Conservation (phyloP, 1,284 basidiomycete species). For the Macrocystidia cucumis region DNA sequence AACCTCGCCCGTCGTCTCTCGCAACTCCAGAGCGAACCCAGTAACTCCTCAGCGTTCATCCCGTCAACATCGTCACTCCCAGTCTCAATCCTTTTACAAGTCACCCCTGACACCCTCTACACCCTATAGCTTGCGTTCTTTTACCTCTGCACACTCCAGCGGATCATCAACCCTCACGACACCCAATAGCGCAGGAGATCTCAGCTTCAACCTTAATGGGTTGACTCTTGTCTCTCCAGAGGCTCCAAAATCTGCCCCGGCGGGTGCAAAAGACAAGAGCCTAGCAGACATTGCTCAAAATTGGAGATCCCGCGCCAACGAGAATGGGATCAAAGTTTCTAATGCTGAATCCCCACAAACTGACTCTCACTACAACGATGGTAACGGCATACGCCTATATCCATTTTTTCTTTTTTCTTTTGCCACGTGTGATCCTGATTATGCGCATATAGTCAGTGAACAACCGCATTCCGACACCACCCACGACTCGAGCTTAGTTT, state of each 20-base stretch:
- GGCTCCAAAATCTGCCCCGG: slow-evolving; percentile 18
- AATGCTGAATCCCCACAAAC: slow-evolving; percentile 24
- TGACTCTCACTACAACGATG: slow-evolving; percentile 45
- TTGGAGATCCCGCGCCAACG: slow-evolving; percentile 65
- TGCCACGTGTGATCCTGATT: slow-evolving; percentile 13
- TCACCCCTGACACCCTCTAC: slow-evolving; percentile 35
- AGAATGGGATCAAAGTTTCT: slow-evolving; percentile 63
- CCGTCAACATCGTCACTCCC: slow-evolving; percentile 23
- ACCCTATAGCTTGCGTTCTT: slow-evolving; percentile 59
- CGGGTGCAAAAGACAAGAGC: slow-evolving; percentile 28
- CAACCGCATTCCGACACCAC: slow-evolving; percentile 32
- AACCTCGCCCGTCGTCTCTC: slow-evolving; percentile 31
- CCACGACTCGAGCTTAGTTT: slow-evolving; percentile 31
- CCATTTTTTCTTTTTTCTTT: slow-evolving; percentile 13
- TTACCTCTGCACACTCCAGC: slow-evolving; percentile 40
- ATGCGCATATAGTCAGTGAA: slow-evolving; percentile 39
- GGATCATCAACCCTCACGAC: slow-evolving; percentile 47
- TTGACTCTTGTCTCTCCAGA: slow-evolving; percentile 29
- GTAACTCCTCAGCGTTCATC: slow-evolving; percentile 32
- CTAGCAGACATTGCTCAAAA: slow-evolving; percentile 57
- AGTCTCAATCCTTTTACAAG: slow-evolving; percentile 26
- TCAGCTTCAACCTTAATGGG: slow-evolving; percentile 26
- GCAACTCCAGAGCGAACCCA: slow-evolving; percentile 27
- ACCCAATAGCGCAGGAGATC: slow-evolving; percentile 25
- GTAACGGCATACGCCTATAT: slow-evolving; percentile 37